These are phyloP conservation scores for Arthrobotrys iridis DNA, from an alignment of 2,329 filamentous ascomycete species.

Conservation along the genomic window DNA sequence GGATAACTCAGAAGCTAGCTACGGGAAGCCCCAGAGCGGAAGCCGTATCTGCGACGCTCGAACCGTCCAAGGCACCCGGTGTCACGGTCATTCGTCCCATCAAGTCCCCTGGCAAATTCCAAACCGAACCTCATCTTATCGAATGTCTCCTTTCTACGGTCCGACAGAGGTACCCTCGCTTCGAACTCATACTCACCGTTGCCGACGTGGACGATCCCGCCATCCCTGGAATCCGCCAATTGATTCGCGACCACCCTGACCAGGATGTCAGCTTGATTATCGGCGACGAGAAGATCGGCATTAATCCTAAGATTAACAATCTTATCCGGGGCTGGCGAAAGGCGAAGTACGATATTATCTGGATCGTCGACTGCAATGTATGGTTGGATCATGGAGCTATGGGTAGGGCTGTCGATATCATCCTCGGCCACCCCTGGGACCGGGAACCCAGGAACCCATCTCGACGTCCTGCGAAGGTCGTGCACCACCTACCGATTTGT, in stretches of 20 bases:
- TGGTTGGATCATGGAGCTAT: conserved; percentile 84
- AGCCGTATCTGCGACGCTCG: conserved; percentile 35
- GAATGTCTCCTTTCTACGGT: conserved; percentile 91
- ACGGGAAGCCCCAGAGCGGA: conserved; percentile 34
- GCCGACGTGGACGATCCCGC: conserved; percentile 78
- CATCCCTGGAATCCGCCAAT: conserved; percentile 74
- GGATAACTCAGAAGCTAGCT: conserved; percentile 34
- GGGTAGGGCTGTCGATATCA: conserved; percentile 86
- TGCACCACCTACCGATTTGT: conserved; percentile 89
- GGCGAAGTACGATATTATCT: conserved; percentile 85
- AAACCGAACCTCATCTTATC: conserved; percentile 80
- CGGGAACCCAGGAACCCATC: conserved; percentile 71
- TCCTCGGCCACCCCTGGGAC: conserved; percentile 73
- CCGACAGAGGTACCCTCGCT: conserved; percentile 78
- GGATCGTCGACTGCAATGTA: conserved; percentile 96
- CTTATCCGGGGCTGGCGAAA: conserved; percentile 93
- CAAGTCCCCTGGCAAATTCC: conserved; percentile 72
- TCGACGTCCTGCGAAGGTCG: conserved; percentile 67
- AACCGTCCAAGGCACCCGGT: conserved; percentile 60
- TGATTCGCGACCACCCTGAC: conserved; percentile 77
- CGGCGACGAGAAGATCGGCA: conserved; percentile 85
- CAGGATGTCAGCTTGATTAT: conserved; percentile 78
- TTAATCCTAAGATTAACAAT: conserved; percentile 98
- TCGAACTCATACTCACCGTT: conserved; percentile 75
- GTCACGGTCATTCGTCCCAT: conserved; percentile 92